Conservation (phyloP, 257 asterid species). For the Cynanchum wilfordii region DNA sequence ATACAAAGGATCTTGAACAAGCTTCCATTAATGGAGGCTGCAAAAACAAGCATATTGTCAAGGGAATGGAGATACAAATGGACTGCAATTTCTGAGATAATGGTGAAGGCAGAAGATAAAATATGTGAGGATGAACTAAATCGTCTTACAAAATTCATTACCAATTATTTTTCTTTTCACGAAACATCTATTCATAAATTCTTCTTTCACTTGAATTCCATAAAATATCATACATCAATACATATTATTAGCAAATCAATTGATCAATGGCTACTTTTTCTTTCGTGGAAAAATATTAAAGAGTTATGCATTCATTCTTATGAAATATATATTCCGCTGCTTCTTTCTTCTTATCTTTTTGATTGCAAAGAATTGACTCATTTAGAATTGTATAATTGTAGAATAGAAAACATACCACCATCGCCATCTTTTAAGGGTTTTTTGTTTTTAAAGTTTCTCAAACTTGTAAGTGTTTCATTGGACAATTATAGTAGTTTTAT, state of each 20-base stretch:
- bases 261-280: slow-evolving; percentile 87
- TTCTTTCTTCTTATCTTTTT: slow-evolving; percentile 75
- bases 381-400: slow-evolving; percentile 74
- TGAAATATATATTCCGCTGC: too few relatives aligned
- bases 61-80: slow-evolving; percentile 82
- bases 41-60: slow-evolving; percentile 64
- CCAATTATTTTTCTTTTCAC: slow-evolving; percentile 61
- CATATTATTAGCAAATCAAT: too few relatives aligned
- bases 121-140: too few relatives aligned
- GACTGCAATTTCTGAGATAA: slow-evolving; percentile 68
- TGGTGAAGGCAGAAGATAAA: too few relatives aligned
- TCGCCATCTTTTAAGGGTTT: slow-evolving; percentile 72
- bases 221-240: too few relatives aligned
- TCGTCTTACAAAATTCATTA: slow-evolving; percentile 50
- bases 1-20: slow-evolving; percentile 59
- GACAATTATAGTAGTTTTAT: slow-evolving; percentile 59
- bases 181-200: slow-evolving; percentile 83
- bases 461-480: slow-evolving; percentile 63
- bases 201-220: too few relatives aligned
- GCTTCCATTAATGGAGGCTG: slow-evolving; percentile 72
- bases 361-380: slow-evolving; percentile 50
- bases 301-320: slow-evolving; percentile 36
- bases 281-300: slow-evolving; percentile 63
- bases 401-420: slow-evolving; percentile 50
- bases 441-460: slow-evolving; percentile 50